Base-by-base conservation (phyloP, 2,329 filamentous ascomycete genomes). In the Pyrenochaeta sp. region DNA sequence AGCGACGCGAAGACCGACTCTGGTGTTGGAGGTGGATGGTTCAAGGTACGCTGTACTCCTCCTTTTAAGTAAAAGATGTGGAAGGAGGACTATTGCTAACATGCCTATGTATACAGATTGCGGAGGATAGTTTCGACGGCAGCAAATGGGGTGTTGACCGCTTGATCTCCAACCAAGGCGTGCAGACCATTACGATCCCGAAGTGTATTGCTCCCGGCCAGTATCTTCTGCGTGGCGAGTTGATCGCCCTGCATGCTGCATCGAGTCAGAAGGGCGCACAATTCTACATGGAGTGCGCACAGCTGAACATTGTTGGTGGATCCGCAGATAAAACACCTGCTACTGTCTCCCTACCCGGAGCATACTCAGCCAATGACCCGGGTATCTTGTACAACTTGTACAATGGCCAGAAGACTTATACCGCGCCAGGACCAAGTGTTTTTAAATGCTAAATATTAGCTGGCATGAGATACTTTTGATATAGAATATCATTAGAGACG, bases 351-450 rank as follows among this genome's bases (percentile, higher is more conserved):
- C 66, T 77, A 8, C 74, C 73, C 0, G 75, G 75, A 0, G 73
- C 74, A n/a, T 77, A 76, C 37, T 67, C 61, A 42, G 64, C 68
- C 5, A 65, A 52, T 8, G 73, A 77, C 42, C 56, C 66, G 1
- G 74, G 74, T 2, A 75, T 77, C 37, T 25, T 73, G 56, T 67
- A 68, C 37, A 76, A 73, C 19, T 40, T 76, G 34, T 76, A 76
- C 45, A 64, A 50, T 8, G 69, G 65, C 3, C 58, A 64, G 50
- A 66, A 69, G 64, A 72, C 74, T 10, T 85, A 85, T 54, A 82
- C 73, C 2, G 76, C 83, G 19, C 83, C 83, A 0, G 83, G 83
- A 0, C 83, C 83, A 36, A 69, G 77, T 1, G 72, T 85, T 4
- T 84, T 85, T 61, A 79, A 72, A 39, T 85, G 83, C 69, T 85